These are phyloP conservation scores for Corymbia maculata DNA, from an alignment of 345 rosid species.

Conservation along the genomic window DNA sequence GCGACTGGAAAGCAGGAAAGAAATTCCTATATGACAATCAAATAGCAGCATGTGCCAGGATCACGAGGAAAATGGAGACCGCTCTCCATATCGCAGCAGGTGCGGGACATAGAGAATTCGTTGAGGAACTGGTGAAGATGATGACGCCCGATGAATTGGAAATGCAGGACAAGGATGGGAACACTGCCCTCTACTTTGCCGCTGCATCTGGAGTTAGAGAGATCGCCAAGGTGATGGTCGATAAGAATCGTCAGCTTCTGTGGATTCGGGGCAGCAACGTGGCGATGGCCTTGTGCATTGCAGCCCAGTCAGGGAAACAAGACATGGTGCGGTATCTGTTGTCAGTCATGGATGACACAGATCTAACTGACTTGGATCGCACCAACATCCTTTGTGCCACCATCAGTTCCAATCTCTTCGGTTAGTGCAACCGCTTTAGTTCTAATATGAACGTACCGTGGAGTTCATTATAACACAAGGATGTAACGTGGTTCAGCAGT, in stretches of 20 bases:
- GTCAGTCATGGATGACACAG: background rate
- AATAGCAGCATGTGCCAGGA: accelerated
- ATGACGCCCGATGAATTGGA: accelerated
- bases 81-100: accelerated
- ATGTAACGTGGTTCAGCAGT: no score
- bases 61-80: background rate
- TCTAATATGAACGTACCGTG: background rate
- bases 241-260: accelerated
- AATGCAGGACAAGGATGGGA: background rate
- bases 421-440: background rate
- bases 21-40: accelerated
- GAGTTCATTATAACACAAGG: background rate
- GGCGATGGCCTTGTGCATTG: background rate
- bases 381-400: background rate
- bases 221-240: background rate
- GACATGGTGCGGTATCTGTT: background rate
- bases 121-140: background rate
- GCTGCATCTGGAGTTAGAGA: background rate
- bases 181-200: background rate
- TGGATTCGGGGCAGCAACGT: background rate
- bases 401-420: background rate
- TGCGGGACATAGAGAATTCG: background rate
- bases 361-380: background rate
- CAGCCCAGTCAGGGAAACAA: background rate
- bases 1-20: background rate